Evolutionary conservation across 169 alveolate genomes (phyloP).

Genomic region (Plasmodium inui): DNA sequence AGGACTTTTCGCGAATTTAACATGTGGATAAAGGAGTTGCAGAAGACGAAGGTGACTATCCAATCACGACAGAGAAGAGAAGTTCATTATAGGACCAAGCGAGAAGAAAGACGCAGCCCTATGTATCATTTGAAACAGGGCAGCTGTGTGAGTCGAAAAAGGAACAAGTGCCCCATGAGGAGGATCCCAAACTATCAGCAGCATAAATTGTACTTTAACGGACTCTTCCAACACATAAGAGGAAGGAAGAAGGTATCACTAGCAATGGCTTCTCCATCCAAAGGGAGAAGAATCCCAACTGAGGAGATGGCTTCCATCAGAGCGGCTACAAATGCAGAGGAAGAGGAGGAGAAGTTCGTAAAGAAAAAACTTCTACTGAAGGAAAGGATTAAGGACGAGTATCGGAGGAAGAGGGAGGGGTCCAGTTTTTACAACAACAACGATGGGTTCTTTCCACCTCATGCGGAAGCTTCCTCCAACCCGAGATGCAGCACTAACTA

Average conservation of each 20-base stretch:
- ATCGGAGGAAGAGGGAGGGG: neutral
- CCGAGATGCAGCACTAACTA: neutral
- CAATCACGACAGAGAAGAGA: neutral
- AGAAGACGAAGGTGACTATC: neutral
- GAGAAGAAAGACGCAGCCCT: neutral
- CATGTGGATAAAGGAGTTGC: neutral
- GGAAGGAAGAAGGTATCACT: neutral
- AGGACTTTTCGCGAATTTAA: neutral
- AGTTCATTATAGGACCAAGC: neutral
- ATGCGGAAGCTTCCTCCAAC: neutral
- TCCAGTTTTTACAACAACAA: neutral
- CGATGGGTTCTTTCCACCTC: neutral
- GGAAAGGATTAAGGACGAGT: constrained; percentile 16
- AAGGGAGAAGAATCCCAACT: neutral
- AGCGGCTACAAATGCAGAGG: neutral
- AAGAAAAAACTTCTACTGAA: neutral
- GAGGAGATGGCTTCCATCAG: neutral
- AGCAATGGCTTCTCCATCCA: neutral
- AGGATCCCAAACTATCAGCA: neutral
- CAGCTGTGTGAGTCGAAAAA: neutral
- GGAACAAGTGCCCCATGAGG: neutral
- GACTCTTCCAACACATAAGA: constrained; percentile 3
- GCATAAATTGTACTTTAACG: constrained; percentile 11
- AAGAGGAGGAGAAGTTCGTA: neutral
- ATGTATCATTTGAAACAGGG: neutral